Evolutionary conservation across 2,329 filamentous ascomycete genomes (phyloP).

Genomic region (Pestalotiopsis sp.): DNA sequence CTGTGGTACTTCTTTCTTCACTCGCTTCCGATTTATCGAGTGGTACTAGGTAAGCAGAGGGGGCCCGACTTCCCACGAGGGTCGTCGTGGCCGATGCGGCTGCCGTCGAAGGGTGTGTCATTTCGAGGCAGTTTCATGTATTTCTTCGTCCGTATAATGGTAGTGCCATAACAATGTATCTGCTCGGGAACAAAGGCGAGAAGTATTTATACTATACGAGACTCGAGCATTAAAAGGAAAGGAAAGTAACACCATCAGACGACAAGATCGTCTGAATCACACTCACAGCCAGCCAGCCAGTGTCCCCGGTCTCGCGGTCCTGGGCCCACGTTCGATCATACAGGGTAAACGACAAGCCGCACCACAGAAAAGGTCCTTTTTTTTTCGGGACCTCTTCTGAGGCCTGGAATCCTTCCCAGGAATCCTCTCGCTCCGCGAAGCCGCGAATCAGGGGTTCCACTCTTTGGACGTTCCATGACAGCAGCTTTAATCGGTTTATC

Average conservation of each 20-base stretch:
- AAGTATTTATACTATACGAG: neutral
- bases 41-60: slow-evolving; percentile 1
- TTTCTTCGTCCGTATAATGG: neutral
- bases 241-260: neutral
- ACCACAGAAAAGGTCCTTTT: neutral
- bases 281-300: neutral
- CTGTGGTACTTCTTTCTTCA: neutral
- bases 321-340: neutral
- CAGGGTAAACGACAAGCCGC: slow-evolving; percentile 7
- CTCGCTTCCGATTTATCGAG: neutral
- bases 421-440: neutral
- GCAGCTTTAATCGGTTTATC: neutral
- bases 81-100: slow-evolving; percentile 6
- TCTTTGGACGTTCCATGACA: neutral
- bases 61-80: slow-evolving; percentile 6
- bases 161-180: neutral
- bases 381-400: neutral
- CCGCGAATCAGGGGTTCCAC: slow-evolving; percentile 4
- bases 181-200: neutral
- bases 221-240: neutral
- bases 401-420: neutral
- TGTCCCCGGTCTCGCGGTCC: neutral
- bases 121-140: neutral
- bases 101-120: neutral
- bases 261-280: neutral